A percentile compares a stretch with the other conserved stretches of the same genome.
Evolutionary conservation across 2,329 filamentous ascomycete species (phyloP).

Genomic region (Onygenales sp.): DNA sequence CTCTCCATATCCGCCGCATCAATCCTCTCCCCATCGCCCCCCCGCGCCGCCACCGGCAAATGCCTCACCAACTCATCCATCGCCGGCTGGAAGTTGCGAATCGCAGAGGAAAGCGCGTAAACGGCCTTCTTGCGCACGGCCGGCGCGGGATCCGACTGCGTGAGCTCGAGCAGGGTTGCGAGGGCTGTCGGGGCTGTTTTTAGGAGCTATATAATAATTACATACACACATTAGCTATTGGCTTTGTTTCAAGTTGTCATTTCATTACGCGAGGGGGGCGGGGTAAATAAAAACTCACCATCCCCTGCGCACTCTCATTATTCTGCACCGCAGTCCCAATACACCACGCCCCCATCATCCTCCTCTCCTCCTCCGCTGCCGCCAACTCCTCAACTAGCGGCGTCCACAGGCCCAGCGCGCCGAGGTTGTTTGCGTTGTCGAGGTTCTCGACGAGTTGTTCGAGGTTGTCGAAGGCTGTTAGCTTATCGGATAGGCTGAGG

Average conservation of each 20-base stretch:
- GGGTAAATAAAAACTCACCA: slow-evolving; percentile 27
- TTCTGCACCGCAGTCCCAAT: slow-evolving; percentile 93
- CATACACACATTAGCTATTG: background rate
- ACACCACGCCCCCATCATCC: slow-evolving; percentile 88
- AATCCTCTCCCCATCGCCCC: slow-evolving; percentile 55
- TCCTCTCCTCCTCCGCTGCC: slow-evolving; percentile 60
- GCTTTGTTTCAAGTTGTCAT: too few relatives aligned
- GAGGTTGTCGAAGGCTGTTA: slow-evolving; percentile 87
- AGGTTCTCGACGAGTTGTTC: slow-evolving; percentile 86
- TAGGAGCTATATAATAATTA: slow-evolving; percentile 33
- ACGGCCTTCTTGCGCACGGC: slow-evolving; percentile 76
- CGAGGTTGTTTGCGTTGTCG: slow-evolving; percentile 95
- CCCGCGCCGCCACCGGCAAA: slow-evolving; percentile 52
- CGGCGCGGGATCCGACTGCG: slow-evolving; percentile 49
- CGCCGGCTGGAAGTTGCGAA: slow-evolving; percentile 80
- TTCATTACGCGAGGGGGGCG: too few relatives aligned
- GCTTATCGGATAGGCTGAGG: slow-evolving; percentile 62
- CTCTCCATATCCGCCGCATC: slow-evolving; percentile 82
- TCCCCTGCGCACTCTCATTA: slow-evolving; percentile 77
- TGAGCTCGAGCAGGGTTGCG: slow-evolving; percentile 57
- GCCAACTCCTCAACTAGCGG: slow-evolving; percentile 64
- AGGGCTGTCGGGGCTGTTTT: slow-evolving; percentile 51
- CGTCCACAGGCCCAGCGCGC: slow-evolving; percentile 67
- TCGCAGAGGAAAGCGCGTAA: slow-evolving; percentile 75
- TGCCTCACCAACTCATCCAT: slow-evolving; percentile 57